A percentile compares a stretch with the other conserved stretches of the same genome.
phyloP scores from a whole-genome alignment of 1,284 basidiomycete genomes.

The Tremellales sp. region DNA sequence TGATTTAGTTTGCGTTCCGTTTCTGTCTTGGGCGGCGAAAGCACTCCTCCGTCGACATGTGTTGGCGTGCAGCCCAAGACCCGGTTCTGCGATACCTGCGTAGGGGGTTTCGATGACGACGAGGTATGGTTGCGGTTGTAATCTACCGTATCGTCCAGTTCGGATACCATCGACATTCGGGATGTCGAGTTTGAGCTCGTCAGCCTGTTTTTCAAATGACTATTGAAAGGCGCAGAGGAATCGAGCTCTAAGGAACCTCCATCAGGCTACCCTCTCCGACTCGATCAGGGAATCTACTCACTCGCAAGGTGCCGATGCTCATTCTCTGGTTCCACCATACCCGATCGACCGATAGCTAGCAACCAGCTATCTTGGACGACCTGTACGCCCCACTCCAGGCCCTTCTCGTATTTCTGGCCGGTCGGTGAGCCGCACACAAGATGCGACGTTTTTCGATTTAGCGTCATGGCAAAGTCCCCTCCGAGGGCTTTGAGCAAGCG shows the following conservation, averaged over 20 bases:
- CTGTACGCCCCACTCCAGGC: constrained; percentile 36
- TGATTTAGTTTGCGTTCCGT: constrained; percentile 30
- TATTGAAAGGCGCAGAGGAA: not conserved
- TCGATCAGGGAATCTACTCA: not conserved
- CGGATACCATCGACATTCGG: constrained; percentile 27
- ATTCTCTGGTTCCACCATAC: constrained; percentile 22
- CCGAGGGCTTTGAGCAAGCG: constrained; percentile 38
- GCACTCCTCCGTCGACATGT: constrained; percentile 25
- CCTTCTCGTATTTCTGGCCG: constrained; percentile 36
- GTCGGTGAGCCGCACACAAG: constrained; percentile 27
- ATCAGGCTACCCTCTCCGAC: too few relatives aligned
- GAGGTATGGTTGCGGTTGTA: too few relatives aligned
- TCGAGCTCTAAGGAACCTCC: too few relatives aligned
- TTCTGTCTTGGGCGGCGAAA: constrained; percentile 27
- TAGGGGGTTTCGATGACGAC: too few relatives aligned
- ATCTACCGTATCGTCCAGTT: too few relatives aligned
- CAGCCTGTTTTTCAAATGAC: not conserved
- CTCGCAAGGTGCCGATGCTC: constrained; percentile 22
- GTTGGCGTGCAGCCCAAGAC: too few relatives aligned
- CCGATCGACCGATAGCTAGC: constrained; percentile 30
- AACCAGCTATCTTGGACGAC: constrained; percentile 40
- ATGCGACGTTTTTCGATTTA: constrained; percentile 37
- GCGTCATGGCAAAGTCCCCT: constrained; percentile 16
- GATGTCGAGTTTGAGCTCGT: constrained; percentile 11
- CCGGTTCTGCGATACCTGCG: too few relatives aligned